Base-by-base conservation (phyloP, 169 alveolate genomes). In the Plasmodium coatneyi region DNA sequence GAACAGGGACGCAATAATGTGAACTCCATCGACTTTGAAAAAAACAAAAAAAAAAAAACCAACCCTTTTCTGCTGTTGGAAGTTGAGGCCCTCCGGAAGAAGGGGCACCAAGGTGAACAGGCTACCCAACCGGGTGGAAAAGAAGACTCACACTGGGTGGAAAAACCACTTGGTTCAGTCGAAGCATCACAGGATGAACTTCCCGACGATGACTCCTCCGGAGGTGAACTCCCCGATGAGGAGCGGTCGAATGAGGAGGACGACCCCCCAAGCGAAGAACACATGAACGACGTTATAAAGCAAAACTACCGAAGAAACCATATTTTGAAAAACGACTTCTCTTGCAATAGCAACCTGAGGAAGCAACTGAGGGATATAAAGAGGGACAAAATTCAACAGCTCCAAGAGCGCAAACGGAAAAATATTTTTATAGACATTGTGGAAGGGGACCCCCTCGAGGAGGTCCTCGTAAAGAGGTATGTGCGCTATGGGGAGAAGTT, bases 41-140 rank as follows among this genome's bases (percentile, higher is more conserved):
- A 72, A 28, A 84, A 72, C 43, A 84, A 84, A 84, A 84, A 84
- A 74, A 84, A 84, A 84, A 84, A 49, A 49, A 16, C 28, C 1
- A 74, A 84, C 43, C 92, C 92, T 14, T 84, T 84, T 84, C n/a
- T 84, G 36, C 72, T 84, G 7, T 25, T 84, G 30, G 92, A 84
- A 74, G 56, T 36, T n/a, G 78, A 84, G 49, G 92, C 80, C 60
- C 56, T 84, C 36, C 83, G 78, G 25, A 46, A 49, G 25, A 84
- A 84, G 36, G 54, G 60, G 10, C 28, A 30, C 43, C 7, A 39
- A 5, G 41, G 22, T 22, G 25, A 22, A 32, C 10, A 28, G 28
- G 10, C 4, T n/a, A 32, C 10, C n/a, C 39, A 34, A 9, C 70
- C 14, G 66, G n/a, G 39, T 3, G 46, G 10, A 39, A 5, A 34